Evolutionary conservation across 2,329 filamentous ascomycete genomes (phyloP).

Genomic region (Intubia oerlemansii): DNA sequence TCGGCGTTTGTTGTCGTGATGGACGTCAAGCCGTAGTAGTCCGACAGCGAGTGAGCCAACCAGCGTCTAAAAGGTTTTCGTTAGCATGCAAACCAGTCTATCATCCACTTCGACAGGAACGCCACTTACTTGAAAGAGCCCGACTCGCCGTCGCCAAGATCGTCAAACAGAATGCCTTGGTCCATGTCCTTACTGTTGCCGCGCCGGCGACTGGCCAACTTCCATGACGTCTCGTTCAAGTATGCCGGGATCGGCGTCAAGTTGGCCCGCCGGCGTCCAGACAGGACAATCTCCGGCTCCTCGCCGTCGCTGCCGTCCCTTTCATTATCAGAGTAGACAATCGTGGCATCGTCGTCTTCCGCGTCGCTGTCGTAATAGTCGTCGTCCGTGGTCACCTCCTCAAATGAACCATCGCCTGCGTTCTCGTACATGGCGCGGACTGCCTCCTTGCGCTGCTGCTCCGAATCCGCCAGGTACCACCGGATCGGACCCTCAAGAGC

Average conservation of each 20-base stretch:
- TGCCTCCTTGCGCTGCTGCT: slow-evolving; percentile 15
- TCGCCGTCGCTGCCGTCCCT: slow-evolving; percentile 74
- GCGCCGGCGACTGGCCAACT: slow-evolving; percentile 27
- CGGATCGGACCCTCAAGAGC: slow-evolving; percentile 72
- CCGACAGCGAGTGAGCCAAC: slow-evolving; percentile 79
- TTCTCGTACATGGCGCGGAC: slow-evolving; percentile 15
- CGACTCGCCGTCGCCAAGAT: slow-evolving; percentile 49
- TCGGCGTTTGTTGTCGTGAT: slow-evolving; percentile 55
- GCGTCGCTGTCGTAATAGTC: slow-evolving; percentile 34
- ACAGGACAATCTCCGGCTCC: slow-evolving; percentile 61
- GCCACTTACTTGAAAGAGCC: slow-evolving; percentile 62
- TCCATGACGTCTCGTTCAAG: slow-evolving; percentile 22
- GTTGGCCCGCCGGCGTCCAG: slow-evolving; percentile 31
- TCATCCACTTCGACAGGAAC: too few relatives aligned
- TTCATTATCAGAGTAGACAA: too few relatives aligned
- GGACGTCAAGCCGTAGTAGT: slow-evolving; percentile 77
- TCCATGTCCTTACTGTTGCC: slow-evolving; percentile 34
- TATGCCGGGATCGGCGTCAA: too few relatives aligned
- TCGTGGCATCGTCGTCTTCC: slow-evolving; percentile 63
- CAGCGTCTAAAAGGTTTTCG: slow-evolving; percentile 42
- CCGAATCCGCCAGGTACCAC: slow-evolving; percentile 42
- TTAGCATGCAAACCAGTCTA: not conserved
- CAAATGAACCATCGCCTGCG: slow-evolving; percentile 4
- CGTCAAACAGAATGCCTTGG: slow-evolving; percentile 58
- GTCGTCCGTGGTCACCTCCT: slow-evolving; percentile 1